phyloP scores from a whole-genome alignment of 1,139 yeast species.

The Debaryomyces sp. region DNA sequence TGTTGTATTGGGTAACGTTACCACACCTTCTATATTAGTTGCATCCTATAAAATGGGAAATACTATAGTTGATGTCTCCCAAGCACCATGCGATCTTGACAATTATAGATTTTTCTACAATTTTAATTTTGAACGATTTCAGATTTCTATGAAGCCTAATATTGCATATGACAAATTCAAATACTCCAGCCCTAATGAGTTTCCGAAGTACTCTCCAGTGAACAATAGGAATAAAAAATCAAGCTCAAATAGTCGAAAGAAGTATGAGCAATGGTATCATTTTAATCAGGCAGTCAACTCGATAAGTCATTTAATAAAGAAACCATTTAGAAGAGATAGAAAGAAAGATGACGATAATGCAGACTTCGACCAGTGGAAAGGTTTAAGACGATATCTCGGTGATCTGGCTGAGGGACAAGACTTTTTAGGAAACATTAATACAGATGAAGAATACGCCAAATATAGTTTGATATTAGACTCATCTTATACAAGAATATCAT shows the following conservation, averaged over 20 bases:
- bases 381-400: conserved; percentile 46
- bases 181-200: conserved; percentile 7
- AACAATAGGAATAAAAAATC: background rate
- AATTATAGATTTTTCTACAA: conserved; percentile 49
- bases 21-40: conserved; percentile 73
- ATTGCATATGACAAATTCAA: conserved; percentile 47
- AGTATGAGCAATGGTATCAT: conserved; percentile 26
- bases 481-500: conserved; percentile 52
- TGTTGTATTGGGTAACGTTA: conserved; percentile 73
- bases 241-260: conserved; percentile 10
- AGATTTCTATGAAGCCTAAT: conserved; percentile 69
- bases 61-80: conserved; percentile 63
- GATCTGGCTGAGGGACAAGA: conserved; percentile 31
- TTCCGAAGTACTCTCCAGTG: background rate
- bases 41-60: conserved; percentile 57
- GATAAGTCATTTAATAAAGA: conserved; percentile 3
- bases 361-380: conserved; percentile 36
- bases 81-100: conserved; percentile 56
- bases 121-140: conserved; percentile 51
- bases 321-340: conserved; percentile 7
- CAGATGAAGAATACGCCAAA: conserved; percentile 77
- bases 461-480: conserved; percentile 76
- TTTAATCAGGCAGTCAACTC: conserved; percentile 23
- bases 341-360: conserved; percentile 9
- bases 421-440: conserved; percentile 33